Base-by-base conservation (phyloP, 345 rosid genomes). In the Rubroshorea leprosula region DNA sequence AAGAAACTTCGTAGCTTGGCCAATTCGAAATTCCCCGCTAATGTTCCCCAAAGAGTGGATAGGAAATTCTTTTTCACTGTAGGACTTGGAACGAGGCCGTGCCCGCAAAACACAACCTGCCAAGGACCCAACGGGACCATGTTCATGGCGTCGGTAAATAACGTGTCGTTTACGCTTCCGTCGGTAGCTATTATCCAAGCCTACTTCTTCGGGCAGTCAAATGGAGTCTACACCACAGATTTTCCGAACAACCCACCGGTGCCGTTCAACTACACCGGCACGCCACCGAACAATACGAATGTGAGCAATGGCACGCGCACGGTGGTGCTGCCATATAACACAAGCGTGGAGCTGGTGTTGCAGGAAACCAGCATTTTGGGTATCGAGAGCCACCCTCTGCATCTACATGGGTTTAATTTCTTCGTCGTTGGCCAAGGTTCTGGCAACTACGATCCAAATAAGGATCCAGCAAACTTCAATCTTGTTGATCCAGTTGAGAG, bases 111-210 rank as follows among this genome's bases (percentile, higher is more conserved):
- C 63, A 58, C 62, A 14, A 75, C 74, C 8, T 75, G 83, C 43
- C 80, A 75, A 44, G 83, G 83, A 22, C 83, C 83, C 0, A 72
- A 25, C 9, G 64, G 70, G 1, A 54, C 72, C 52, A 79, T 63
- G 51, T 79, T 79, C 41, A 35, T 76, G 2, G 80, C 83, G 12
- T 48, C 78, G 0, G 46, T 79, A 3, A 79, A 79, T 62, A 79
- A 72, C 20, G 55, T 75, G 20, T 79, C 83, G 5, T 79, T 79
- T 41, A 13, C 5, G 6, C n/a, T 79, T 17, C 83, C 83, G 6
- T 53, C 80, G 5, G 46, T 60, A 11, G 78, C 81, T 7, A 49
- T 79, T 11, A 69, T 79, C 47, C 80, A 79, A 61, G 71, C 83
- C 20, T 12, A 70, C 64, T 79, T 53, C 60, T 70, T 41, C 10